A percentile compares a stretch with the other conserved stretches of the same genome.
Evolutionary conservation across 2,329 filamentous ascomycete species (phyloP).

Genomic region (Talaromyces funiculosus): DNA sequence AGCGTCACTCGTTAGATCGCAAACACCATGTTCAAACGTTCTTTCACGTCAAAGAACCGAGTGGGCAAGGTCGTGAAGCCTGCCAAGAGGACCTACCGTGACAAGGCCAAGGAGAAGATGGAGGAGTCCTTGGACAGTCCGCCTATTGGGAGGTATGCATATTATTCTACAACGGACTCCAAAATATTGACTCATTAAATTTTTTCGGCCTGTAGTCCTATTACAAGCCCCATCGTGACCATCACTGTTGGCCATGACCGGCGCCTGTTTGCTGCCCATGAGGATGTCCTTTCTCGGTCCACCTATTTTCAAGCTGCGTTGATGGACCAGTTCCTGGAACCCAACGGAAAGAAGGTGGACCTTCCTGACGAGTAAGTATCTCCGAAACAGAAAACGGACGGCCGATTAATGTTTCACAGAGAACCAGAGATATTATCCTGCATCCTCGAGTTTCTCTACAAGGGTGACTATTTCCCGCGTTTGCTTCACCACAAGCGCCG

Average conservation of each 20-base stretch:
- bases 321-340: constrained; percentile 66
- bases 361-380: constrained; percentile 56
- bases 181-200: not conserved
- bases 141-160: constrained; percentile 43
- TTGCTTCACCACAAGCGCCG: constrained; percentile 80
- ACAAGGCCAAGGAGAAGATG: constrained; percentile 79
- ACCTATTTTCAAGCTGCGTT: constrained; percentile 74
- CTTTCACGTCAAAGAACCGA: constrained; percentile 76
- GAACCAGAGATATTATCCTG: constrained; percentile 91
- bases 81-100: constrained; percentile 68
- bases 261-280: constrained; percentile 89
- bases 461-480: constrained; percentile 90
- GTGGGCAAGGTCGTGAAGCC: constrained; percentile 83
- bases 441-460: constrained; percentile 94
- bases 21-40: constrained; percentile 82
- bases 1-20: constrained; percentile 39
- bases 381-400: not conserved
- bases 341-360: constrained; percentile 67
- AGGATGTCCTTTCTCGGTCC: constrained; percentile 82
- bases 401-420: constrained; percentile 48
- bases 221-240: constrained; percentile 73
- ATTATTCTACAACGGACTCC: not conserved
- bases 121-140: constrained; percentile 70
- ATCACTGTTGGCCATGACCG: constrained; percentile 77
- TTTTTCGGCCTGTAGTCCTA: constrained; percentile 30